phyloP scores from a whole-genome alignment of 306 rosid species.

The Lathyrus tuberosus region DNA sequence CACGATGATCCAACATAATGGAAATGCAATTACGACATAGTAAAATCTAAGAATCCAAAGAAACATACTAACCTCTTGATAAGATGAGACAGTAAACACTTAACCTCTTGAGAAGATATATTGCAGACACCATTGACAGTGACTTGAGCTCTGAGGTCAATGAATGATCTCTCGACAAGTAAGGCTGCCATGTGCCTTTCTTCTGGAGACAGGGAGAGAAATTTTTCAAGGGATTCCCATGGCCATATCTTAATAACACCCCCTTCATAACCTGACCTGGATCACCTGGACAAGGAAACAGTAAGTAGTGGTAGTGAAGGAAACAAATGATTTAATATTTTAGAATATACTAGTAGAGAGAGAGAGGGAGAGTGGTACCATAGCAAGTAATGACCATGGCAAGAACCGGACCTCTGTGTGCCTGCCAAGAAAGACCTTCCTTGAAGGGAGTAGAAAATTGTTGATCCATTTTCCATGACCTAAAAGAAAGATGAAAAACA shows the following conservation, averaged over 20 bases:
- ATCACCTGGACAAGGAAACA: conserved; percentile 59
- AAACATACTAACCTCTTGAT: conserved; percentile 55
- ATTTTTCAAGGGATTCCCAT: conserved; percentile 93
- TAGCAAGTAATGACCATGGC: conserved; percentile 66
- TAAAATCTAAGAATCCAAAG: background rate
- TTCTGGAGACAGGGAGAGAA: conserved; percentile 82
- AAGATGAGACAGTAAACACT: conserved; percentile 69
- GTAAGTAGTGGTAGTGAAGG: too few species aligned
- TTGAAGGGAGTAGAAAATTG: conserved; percentile 67
- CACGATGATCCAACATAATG: background rate
- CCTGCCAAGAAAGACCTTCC: conserved; percentile 99
- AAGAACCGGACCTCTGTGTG: conserved; percentile 86
- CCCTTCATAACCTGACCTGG: conserved; percentile 93
- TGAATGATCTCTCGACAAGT: conserved; percentile 84
- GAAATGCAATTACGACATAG: too few species aligned
- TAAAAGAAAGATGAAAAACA: background rate
- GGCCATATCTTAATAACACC: conserved; percentile 93
- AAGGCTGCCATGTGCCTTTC: conserved; percentile 98
- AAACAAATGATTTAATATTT: background rate
- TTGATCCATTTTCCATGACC: conserved; percentile 91
- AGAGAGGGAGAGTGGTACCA: conserved; percentile 40
- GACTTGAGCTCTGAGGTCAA: conserved; percentile 84
- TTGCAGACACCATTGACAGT: conserved; percentile 90
- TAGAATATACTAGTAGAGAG: background rate
- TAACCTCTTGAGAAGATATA: conserved; percentile 94